Percentiles rank a stretch among this genome's conserved stretches.
These are phyloP conservation scores for Diophrys sp. DNA, from an alignment of 73 alveolate species.

Conservation along the genomic window DNA sequence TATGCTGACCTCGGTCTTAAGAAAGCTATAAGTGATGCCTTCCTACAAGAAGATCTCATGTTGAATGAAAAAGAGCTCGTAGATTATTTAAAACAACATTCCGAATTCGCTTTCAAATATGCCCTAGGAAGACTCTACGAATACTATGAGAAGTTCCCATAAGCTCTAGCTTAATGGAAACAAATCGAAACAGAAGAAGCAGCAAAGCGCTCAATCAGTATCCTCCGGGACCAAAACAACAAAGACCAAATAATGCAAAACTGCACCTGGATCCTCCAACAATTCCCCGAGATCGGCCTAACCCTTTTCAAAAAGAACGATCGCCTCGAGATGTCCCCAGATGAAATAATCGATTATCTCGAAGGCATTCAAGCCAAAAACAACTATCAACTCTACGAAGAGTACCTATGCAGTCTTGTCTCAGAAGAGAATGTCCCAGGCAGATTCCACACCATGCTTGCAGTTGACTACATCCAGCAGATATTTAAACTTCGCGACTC, in stretches of 20 bases:
- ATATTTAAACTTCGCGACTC: neutral
- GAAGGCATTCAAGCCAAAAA: neutral
- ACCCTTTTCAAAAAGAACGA: conserved; percentile 26
- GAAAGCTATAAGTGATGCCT: conserved; percentile 26
- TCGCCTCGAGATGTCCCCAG: conserved; percentile 37
- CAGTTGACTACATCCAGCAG: conserved; percentile 21
- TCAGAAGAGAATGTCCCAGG: conserved; percentile 18
- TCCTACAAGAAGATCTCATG: conserved; percentile 10
- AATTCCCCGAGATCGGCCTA: conserved; percentile 38
- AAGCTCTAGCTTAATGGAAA: conserved; percentile 40
- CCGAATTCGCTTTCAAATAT: conserved; percentile 1
- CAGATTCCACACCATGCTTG: conserved; percentile 36
- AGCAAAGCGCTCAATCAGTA: conserved; percentile 29
- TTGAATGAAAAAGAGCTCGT: conserved; percentile 29
- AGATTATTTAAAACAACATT: neutral
- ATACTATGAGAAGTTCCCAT: conserved; percentile 11
- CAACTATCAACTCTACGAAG: conserved; percentile 17
- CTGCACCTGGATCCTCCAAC: conserved; percentile 34
- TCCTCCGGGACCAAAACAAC: conserved; percentile 14
- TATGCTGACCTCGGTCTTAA: conserved; percentile 32
- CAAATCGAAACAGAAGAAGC: conserved; percentile 7
- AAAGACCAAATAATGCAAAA: conserved; percentile 17
- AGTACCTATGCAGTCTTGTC: conserved; percentile 25
- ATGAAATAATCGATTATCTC: conserved; percentile 40
- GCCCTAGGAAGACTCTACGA: conserved; percentile 37